Evolutionary conservation across 805 yeast genomes (phyloP).

Genomic region (Candida silvatica): DNA sequence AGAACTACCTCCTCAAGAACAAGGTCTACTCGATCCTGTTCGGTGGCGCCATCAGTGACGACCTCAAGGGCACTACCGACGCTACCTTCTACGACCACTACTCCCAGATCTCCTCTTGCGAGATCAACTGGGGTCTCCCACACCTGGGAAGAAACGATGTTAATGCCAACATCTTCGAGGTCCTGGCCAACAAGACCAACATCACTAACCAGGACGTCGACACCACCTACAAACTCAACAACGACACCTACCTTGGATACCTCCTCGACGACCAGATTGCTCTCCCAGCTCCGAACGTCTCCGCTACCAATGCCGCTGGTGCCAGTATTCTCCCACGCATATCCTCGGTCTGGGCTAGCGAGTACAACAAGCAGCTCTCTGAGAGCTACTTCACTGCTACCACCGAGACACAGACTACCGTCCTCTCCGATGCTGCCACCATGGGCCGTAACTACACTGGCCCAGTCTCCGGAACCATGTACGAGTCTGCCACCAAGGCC

Average conservation of each 20-base stretch:
- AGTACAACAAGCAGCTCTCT: constrained; percentile 16
- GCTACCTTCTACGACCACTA: constrained; percentile 43
- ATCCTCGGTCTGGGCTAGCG: constrained; percentile 25
- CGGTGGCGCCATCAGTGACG: constrained; percentile 38
- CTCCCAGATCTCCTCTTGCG: constrained; percentile 38
- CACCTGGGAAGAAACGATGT: constrained; percentile 43
- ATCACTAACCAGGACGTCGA: constrained; percentile 24
- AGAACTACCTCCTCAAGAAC: constrained; percentile 34
- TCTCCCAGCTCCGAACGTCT: constrained; percentile 30
- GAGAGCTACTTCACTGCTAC: constrained; percentile 24
- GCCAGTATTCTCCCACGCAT: constrained; percentile 24
- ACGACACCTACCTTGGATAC: constrained; percentile 26
- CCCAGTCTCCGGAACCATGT: constrained; percentile 4
- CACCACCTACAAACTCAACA: constrained; percentile 26
- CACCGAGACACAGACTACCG: constrained; percentile 20
- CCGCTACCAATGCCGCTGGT: constrained; percentile 27
- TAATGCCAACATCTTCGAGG: constrained; percentile 37
- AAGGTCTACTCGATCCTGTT: constrained; percentile 36
- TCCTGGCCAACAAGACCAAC: constrained; percentile 30
- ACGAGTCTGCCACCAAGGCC: constrained; percentile 4
- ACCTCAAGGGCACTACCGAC: constrained; percentile 34
- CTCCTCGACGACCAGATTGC: constrained; percentile 19
- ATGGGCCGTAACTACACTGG: constrained; percentile 3
- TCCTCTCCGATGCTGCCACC: constrained; percentile 8
- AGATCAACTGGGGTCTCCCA: constrained; percentile 43